Conservation (phyloP, 805 yeast genomes). For the Priceomyces carsonii region DNA sequence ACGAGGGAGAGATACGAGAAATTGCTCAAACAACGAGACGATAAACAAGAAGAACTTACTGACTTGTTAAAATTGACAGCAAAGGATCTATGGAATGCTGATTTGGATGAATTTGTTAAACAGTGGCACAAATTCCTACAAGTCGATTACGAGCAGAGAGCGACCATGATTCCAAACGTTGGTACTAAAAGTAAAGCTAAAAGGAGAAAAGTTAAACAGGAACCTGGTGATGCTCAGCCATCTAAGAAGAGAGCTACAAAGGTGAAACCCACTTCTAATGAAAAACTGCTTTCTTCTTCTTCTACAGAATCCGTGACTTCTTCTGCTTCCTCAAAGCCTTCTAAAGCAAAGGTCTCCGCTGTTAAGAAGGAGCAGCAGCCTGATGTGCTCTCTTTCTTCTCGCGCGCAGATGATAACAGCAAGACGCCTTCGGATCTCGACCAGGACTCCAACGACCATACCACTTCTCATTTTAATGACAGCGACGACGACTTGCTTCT, state of each 20-base stretch:
- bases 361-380: constrained; percentile 6
- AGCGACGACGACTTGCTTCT: constrained; percentile 37
- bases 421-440: constrained; percentile 7
- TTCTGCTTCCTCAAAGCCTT: not conserved
- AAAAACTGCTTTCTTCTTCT: not conserved
- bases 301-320: not conserved
- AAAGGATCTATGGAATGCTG: constrained; percentile 85
- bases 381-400: constrained; percentile 7
- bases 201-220: constrained; percentile 12
- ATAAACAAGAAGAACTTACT: constrained; percentile 70
- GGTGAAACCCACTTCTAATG: constrained; percentile 4
- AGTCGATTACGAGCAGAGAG: constrained; percentile 62
- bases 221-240: constrained; percentile 6
- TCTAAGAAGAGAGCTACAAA: constrained; percentile 14
- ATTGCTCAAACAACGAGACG: constrained; percentile 69
- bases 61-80: constrained; percentile 66
- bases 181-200: constrained; percentile 43
- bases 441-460: not conserved
- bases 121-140: constrained; percentile 69
- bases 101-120: constrained; percentile 69
- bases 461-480: constrained; percentile 23
- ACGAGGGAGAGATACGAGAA: constrained; percentile 87
- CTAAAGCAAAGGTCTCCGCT: not conserved
- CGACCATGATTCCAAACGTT: constrained; percentile 45
- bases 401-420: constrained; percentile 4